These are phyloP conservation scores for Oryza officinalis DNA, from an alignment of 176 grass and related monocot species.

Conservation along the genomic window DNA sequence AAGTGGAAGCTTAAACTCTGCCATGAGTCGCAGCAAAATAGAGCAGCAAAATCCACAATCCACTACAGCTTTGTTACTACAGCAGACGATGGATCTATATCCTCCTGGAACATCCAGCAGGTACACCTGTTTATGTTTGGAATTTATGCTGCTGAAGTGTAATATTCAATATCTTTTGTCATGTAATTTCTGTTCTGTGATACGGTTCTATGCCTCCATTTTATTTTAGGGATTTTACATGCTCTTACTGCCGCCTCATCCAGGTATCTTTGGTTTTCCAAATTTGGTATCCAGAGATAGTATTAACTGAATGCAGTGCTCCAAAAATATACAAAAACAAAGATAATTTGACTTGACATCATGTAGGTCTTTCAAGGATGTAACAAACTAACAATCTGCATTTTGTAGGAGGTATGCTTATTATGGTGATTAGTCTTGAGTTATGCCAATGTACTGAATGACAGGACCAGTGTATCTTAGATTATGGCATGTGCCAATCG, in stretches of 20 bases:
- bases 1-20: conserved; percentile 54
- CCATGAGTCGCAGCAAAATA: conserved; percentile 42
- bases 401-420: not conserved
- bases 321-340: too few relatives aligned
- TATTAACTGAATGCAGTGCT: conserved; percentile 8
- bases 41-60: conserved; percentile 40
- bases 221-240: conserved; percentile 78
- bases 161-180: conserved; percentile 18
- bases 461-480: not conserved
- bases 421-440: not conserved
- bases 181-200: not conserved
- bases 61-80: conserved; percentile 46
- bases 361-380: not conserved
- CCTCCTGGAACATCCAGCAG: conserved; percentile 69
- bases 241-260: conserved; percentile 66
- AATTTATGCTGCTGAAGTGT: not conserved
- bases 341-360: not conserved
- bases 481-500: not conserved
- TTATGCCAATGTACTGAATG: not conserved
- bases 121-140: conserved; percentile 37
- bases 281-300: not conserved
- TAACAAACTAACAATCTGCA: too few relatives aligned
- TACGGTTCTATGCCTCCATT: conserved; percentile 18
- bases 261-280: conserved; percentile 55
- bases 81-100: conserved; percentile 65